phyloP scores from a whole-genome alignment of 306 rosid species.

The Citrullus amarus region DNA sequence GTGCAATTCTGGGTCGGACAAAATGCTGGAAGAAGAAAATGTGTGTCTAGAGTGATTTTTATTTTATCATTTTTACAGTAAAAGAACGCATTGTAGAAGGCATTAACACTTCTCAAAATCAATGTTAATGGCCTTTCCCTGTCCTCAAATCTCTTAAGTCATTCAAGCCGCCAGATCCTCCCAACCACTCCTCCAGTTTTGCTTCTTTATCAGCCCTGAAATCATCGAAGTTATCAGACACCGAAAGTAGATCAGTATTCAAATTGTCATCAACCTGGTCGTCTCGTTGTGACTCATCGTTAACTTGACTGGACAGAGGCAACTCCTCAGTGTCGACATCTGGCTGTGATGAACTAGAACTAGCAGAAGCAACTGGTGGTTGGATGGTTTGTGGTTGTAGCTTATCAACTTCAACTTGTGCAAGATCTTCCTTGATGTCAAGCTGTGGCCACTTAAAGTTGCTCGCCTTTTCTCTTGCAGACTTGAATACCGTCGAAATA shows the following conservation, averaged over 20 bases:
- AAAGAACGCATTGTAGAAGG: neutral
- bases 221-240: constrained; percentile 42
- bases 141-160: constrained; percentile 12
- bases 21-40: neutral
- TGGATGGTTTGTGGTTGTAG: constrained; percentile 12
- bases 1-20: neutral
- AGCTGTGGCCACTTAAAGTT: constrained; percentile 52
- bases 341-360: constrained; percentile 25
- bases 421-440: constrained; percentile 27
- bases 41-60: neutral
- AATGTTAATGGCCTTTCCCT: constrained; percentile 24
- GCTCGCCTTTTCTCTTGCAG: constrained; percentile 63
- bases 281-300: constrained; percentile 30
- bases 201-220: constrained; percentile 75
- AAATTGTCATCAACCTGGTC: constrained; percentile 21
- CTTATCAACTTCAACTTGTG: constrained; percentile 22
- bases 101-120: neutral
- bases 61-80: neutral
- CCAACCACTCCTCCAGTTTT: constrained; percentile 71
- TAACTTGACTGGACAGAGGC: constrained; percentile 41
- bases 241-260: constrained; percentile 17
- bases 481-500: constrained; percentile 44
- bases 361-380: constrained; percentile 23
- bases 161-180: constrained; percentile 28
- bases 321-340: constrained; percentile 46